Evolutionary conservation across 2,329 filamentous ascomycete species (phyloP).

Genomic region (Talaromyces rugulosus): DNA sequence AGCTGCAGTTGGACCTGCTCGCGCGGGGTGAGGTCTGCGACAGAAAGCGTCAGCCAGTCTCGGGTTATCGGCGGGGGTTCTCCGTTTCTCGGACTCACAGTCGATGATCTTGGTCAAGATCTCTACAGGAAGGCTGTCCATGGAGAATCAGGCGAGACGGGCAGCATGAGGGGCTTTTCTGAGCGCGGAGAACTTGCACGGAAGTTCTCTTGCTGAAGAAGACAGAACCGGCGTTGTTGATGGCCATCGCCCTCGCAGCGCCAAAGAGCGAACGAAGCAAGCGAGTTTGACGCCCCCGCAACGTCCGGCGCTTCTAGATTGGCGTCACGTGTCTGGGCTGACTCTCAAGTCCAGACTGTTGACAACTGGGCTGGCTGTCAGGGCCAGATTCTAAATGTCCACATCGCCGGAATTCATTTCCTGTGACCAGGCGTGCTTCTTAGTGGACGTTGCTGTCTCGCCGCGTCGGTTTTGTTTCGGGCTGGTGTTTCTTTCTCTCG

Average conservation of each 20-base stretch:
- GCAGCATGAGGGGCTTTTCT: conserved; percentile 13
- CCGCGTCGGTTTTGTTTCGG: neutral
- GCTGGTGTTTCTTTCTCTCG: neutral
- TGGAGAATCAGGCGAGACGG: conserved; percentile 17
- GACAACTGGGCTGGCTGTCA: neutral
- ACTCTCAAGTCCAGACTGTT: neutral
- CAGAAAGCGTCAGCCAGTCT: neutral
- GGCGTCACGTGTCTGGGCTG: neutral
- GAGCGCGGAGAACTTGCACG: neutral
- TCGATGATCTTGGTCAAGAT: conserved; percentile 60
- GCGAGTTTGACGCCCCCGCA: neutral
- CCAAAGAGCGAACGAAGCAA: neutral
- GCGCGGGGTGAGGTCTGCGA: conserved; percentile 56
- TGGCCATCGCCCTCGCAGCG: neutral
- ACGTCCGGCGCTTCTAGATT: neutral
- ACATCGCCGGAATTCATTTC: neutral
- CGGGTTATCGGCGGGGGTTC: neutral
- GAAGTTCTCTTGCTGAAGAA: neutral
- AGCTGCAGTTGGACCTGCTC: conserved; percentile 66
- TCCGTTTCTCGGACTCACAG: conserved; percentile 44
- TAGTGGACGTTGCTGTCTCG: no score
- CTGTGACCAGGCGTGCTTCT: neutral
- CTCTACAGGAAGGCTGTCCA: conserved; percentile 60
- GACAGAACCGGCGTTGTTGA: neutral
- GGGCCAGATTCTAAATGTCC: no score